A percentile compares a stretch with the other conserved stretches of the same genome.
phyloP scores from a whole-genome alignment of 495 filamentous ascomycete species.

The Aspergillus conjunctus region DNA sequence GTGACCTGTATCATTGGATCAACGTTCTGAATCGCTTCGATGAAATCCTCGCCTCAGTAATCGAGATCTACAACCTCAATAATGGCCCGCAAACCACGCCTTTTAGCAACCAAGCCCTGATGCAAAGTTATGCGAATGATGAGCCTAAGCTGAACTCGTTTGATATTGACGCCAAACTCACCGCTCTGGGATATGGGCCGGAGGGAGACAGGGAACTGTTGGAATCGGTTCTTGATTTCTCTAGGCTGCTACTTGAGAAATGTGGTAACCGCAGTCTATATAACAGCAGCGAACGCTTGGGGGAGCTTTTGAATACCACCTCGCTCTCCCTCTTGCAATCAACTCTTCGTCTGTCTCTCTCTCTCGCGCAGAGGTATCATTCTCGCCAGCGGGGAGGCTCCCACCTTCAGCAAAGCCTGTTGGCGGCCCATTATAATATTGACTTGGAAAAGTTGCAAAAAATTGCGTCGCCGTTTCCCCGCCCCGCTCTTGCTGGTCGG shows the following conservation, averaged over 20 bases:
- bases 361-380: conserved; percentile 89
- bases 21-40: conserved; percentile 93
- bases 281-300: conserved; percentile 83
- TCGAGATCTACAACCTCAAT: conserved; percentile 76
- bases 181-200: conserved; percentile 59
- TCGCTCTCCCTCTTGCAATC: conserved; percentile 72
- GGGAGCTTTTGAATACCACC: conserved; percentile 84
- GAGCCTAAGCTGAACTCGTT: conserved; percentile 41
- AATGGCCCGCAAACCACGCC: conserved; percentile 77
- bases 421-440: conserved; percentile 91
- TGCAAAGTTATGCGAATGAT: conserved; percentile 52
- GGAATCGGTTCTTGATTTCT: conserved; percentile 80
- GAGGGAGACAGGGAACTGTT: conserved; percentile 82
- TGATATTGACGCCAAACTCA: conserved; percentile 56
- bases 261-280: conserved; percentile 98
- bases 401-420: conserved; percentile 67
- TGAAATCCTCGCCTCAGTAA: conserved; percentile 77
- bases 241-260: conserved; percentile 81
- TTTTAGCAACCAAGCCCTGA: conserved; percentile 66
- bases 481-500: conserved; percentile 52
- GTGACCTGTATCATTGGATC: conserved; percentile 98
- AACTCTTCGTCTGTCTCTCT: conserved; percentile 74
- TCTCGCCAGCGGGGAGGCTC: conserved; percentile 71
- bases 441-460: conserved; percentile 85
- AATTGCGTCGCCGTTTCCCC: conserved; percentile 80